phyloP scores from a whole-genome alignment of 805 yeast species.

The Jamesozyma rosinii region DNA sequence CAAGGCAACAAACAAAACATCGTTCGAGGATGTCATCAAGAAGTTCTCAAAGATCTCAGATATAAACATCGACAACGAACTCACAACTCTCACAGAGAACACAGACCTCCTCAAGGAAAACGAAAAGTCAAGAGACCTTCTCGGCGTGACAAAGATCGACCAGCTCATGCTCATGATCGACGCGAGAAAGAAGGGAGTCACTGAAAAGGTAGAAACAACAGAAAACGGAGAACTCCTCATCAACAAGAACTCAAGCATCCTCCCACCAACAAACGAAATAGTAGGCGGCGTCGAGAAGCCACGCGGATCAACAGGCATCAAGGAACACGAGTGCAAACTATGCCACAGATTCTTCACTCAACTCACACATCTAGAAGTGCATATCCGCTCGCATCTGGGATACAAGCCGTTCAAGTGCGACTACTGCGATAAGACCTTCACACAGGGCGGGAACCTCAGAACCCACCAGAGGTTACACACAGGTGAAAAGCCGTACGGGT shows the following conservation, averaged over 20 bases:
- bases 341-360: slow-evolving; percentile 79
- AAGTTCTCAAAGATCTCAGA: slow-evolving; percentile 1
- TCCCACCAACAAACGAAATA: slow-evolving; percentile 53
- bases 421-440: slow-evolving; percentile 70
- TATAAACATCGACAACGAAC: neutral
- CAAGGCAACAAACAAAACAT: slow-evolving; percentile 2
- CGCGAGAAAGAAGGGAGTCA: slow-evolving; percentile 71
- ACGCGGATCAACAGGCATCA: slow-evolving; percentile 29
- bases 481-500: slow-evolving; percentile 83
- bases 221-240: slow-evolving; percentile 57
- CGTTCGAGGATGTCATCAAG: slow-evolving; percentile 4
- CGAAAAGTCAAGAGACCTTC: slow-evolving; percentile 47
- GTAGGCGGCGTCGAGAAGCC: slow-evolving; percentile 80
- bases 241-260: slow-evolving; percentile 41
- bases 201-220: slow-evolving; percentile 51
- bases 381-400: slow-evolving; percentile 80
- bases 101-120: neutral
- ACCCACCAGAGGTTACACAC: slow-evolving; percentile 83
- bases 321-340: slow-evolving; percentile 61
- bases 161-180: slow-evolving; percentile 85
- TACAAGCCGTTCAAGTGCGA: slow-evolving; percentile 73
- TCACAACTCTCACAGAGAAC: neutral
- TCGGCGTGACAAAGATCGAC: slow-evolving; percentile 87
- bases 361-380: slow-evolving; percentile 83
- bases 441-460: slow-evolving; percentile 83